Conservation (phyloP, 345 rosid genomes). For the Eucalyptus pauciflora region DNA sequence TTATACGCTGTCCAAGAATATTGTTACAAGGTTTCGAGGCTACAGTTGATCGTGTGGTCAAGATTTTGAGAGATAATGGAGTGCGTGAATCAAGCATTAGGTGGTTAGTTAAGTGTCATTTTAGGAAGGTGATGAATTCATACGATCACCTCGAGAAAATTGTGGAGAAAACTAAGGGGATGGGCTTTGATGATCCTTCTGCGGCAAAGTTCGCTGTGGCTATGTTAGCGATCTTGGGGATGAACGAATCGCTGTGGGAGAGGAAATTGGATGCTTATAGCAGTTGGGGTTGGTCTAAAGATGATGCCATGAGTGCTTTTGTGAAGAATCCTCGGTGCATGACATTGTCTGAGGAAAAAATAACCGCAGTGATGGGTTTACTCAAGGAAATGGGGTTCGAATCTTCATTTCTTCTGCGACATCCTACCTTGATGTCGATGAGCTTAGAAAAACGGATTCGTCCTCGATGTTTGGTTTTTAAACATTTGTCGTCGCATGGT, state of each 20-base stretch:
- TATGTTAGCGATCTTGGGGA: not conserved
- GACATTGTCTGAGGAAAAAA: not conserved
- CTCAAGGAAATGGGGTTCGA: not conserved
- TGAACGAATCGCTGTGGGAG: not conserved
- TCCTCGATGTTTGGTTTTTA: constrained; percentile 14
- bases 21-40: not conserved
- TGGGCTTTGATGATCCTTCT: constrained; percentile 9
- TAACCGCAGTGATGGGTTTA: too few species aligned
- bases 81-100: not conserved
- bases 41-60: not conserved
- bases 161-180: not conserved
- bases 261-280: not conserved
- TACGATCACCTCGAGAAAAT: not conserved
- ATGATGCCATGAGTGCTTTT: not conserved
- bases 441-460: constrained; percentile 21
- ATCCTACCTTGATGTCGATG: not conserved
- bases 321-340: not conserved
- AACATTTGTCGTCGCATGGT: constrained; percentile 1
- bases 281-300: not conserved
- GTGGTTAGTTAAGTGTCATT: not conserved
- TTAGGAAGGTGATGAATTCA: not conserved
- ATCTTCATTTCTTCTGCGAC: not conserved
- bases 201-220: not conserved
- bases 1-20: not conserved
- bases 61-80: constrained; percentile 5